Conservation (phyloP, 495 filamentous ascomycete genomes). For the Copromyces sp. region DNA sequence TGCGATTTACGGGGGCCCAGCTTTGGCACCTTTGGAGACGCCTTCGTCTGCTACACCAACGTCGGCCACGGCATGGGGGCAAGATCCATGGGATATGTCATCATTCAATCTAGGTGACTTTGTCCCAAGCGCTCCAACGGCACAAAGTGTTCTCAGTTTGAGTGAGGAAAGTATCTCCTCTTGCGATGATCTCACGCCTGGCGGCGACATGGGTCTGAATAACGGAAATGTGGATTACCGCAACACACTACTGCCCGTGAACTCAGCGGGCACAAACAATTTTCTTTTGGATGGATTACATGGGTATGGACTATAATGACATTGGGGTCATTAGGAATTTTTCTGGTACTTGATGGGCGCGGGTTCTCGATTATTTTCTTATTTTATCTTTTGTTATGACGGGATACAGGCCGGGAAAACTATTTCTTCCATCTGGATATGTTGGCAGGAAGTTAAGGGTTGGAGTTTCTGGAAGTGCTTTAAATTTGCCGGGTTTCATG, state of each 20-base stretch:
- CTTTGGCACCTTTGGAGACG: constrained; percentile 32
- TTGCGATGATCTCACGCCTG: constrained; percentile 33
- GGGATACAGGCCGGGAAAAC: background rate
- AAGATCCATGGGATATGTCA: constrained; percentile 45
- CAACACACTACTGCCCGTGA: constrained; percentile 7
- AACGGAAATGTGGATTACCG: constrained; percentile 26
- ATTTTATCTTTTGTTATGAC: background rate
- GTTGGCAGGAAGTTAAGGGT: background rate
- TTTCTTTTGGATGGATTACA: constrained; percentile 10
- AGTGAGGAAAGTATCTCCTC: constrained; percentile 66
- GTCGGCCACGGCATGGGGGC: constrained; percentile 37
- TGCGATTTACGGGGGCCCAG: constrained; percentile 67
- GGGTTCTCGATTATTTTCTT: background rate
- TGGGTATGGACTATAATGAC: background rate
- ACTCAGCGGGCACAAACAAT: constrained; percentile 10
- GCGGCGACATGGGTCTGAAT: constrained; percentile 25
- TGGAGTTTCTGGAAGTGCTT: background rate
- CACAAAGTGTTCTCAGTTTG: constrained; percentile 64
- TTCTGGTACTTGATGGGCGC: background rate
- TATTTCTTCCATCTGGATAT: background rate
- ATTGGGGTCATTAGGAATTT: background rate
- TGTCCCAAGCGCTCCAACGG: constrained; percentile 26
- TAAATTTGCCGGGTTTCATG: background rate
- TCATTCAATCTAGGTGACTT: constrained; percentile 38
- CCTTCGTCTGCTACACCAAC: constrained; percentile 20